Evolutionary conservation across 2,329 filamentous ascomycete species (phyloP), one percentile per base, ranked within the genome.

Genomic region (Xylaria sp.): DNA sequence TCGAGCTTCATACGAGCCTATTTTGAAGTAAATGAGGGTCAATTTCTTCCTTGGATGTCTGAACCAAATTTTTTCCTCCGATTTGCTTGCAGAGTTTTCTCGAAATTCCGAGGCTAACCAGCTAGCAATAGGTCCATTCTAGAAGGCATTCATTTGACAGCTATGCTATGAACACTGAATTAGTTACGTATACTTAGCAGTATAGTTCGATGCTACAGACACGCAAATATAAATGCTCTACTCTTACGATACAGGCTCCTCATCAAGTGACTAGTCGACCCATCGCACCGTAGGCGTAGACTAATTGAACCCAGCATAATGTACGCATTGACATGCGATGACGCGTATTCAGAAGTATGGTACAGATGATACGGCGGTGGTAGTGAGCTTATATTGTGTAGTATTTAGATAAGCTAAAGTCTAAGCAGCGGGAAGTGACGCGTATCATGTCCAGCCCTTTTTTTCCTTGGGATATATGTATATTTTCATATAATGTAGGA

Each of bases 41-140:
- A 80, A 79, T 80, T 80, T 78, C 89, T 91, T 92, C 89, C 89
- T 92, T 92, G 89, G 90, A 92, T 92, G 90, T 91, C 89, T 90
- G 88, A 91, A 83, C 72, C n/a, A 59, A 6, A 56, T 20, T 33
- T 10, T 13, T 4, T 33, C n/a, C 31, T 23, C 10, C 15, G 9
- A 15, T 75, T 75, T 78, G 23, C n/a, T 13, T 33, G 23, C 38
- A 26, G 5, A 11, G 23, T 59, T 62, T 56, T 46, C 44, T 59
- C 15, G 9, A 53, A 48, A 53, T 31, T 9, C 54, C n/a, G 15
- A 31, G 26, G 54, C 65, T 67, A 10, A 67, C 65, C n/a, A 13
- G 59, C 53, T 36, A 53, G 53, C 57, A n/a, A 40, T 11, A 63
- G 64, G 51, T 59, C 3, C 15, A 23, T 57, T 46, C 48, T 56